phyloP scores from a whole-genome alignment of 495 filamentous ascomycete genomes.

The Talaromyces adpressus region DNA sequence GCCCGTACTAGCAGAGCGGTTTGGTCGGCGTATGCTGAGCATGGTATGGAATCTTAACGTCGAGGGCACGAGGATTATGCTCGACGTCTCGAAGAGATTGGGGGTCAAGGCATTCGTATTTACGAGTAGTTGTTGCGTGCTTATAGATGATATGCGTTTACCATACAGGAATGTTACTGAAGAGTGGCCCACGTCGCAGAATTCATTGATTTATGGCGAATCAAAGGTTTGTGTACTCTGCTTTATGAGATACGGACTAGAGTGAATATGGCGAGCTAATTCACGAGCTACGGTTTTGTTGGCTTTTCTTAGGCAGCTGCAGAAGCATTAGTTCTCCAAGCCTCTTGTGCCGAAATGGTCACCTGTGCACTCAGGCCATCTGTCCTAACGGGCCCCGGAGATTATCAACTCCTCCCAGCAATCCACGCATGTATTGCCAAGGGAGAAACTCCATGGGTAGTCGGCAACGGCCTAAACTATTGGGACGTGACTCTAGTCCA shows the following conservation, averaged over 20 bases:
- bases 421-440: conserved; percentile 51
- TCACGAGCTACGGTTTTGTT: neutral
- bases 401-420: conserved; percentile 44
- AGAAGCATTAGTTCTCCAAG: conserved; percentile 47
- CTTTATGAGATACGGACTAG: neutral
- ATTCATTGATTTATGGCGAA: conserved; percentile 50
- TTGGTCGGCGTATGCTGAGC: conserved; percentile 27
- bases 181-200: conserved; percentile 37
- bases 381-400: conserved; percentile 50
- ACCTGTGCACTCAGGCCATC: conserved; percentile 53
- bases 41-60: conserved; percentile 46
- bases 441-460: conserved; percentile 47
- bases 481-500: conserved; percentile 56
- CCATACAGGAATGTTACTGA: conserved; percentile 50
- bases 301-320: conserved; percentile 35
- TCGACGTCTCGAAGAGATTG: conserved; percentile 39
- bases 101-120: conserved; percentile 50
- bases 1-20: conserved; percentile 33
- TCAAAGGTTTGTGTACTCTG: conserved; percentile 38
- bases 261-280: neutral
- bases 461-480: conserved; percentile 51
- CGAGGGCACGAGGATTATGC: conserved; percentile 50
- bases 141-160: conserved; percentile 46
- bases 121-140: conserved; percentile 49
- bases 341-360: conserved; percentile 33